phyloP scores from a whole-genome alignment of 106 monocot genomes.

The Dactylorhiza incarnata region DNA sequence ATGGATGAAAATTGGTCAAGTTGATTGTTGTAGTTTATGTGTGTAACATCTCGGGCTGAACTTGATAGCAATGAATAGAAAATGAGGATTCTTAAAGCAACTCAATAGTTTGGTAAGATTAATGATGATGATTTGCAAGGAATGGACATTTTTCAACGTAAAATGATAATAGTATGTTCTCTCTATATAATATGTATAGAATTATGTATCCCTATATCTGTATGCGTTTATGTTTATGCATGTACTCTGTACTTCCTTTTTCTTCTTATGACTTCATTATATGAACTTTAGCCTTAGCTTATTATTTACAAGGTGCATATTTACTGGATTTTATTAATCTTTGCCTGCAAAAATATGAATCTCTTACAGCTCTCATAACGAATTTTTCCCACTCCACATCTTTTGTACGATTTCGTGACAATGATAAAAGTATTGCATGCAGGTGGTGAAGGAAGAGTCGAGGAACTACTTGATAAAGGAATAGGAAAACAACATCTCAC shows the following conservation, averaged over 20 bases:
- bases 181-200: too few species aligned
- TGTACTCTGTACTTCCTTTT: background rate
- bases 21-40: too few species aligned
- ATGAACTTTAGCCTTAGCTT: background rate
- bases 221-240: too few species aligned
- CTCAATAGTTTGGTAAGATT: too few species aligned
- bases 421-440: slow-evolving; percentile 13
- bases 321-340: background rate
- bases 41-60: too few species aligned
- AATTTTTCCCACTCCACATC: background rate
- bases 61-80: too few species aligned
- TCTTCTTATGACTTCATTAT: background rate
- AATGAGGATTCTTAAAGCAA: too few species aligned
- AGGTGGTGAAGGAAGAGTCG: slow-evolving; percentile 69
- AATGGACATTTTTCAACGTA: too few species aligned
- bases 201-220: too few species aligned
- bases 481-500: slow-evolving; percentile 20
- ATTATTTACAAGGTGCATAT: background rate
- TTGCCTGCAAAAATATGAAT: background rate
- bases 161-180: too few species aligned
- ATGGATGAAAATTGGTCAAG: too few species aligned
- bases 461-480: slow-evolving; percentile 43
- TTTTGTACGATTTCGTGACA: background rate
- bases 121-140: too few species aligned
- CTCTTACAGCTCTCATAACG: background rate